Evolutionary conservation across 768 basidiomycete species (phyloP).

Genomic region (Pleurotus ostreatus): DNA sequence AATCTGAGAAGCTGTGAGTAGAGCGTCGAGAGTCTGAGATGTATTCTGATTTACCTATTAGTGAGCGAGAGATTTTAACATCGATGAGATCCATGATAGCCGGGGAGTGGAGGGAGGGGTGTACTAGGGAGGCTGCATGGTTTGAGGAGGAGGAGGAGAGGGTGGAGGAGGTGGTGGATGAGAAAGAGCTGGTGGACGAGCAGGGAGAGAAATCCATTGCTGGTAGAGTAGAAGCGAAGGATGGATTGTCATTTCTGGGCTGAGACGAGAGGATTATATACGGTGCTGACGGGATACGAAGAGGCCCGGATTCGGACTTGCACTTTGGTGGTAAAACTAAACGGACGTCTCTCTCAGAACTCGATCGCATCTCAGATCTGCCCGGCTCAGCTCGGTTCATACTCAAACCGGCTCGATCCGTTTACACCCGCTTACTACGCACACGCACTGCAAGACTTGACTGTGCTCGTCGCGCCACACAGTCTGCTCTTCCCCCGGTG

Average conservation of each 20-base stretch:
- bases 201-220: slow-evolving; percentile 13
- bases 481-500: no score
- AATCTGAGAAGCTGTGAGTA: slow-evolving; percentile 40
- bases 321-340: slow-evolving; percentile 4
- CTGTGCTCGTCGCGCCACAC: no score
- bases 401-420: not conserved
- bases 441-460: not conserved
- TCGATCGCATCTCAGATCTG: slow-evolving; percentile 6
- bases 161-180: slow-evolving; percentile 22
- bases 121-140: slow-evolving; percentile 52
- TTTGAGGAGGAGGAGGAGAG: slow-evolving; percentile 27
- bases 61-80: slow-evolving; percentile 52
- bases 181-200: slow-evolving; percentile 18
- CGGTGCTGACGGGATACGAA: slow-evolving; percentile 5
- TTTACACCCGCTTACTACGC: not conserved
- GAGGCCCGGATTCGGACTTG: slow-evolving; percentile 6
- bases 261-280: slow-evolving; percentile 10
- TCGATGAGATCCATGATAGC: slow-evolving; percentile 68
- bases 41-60: slow-evolving; percentile 53
- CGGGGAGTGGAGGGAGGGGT: slow-evolving; percentile 58
- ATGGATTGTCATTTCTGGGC: slow-evolving; percentile 5
- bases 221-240: slow-evolving; percentile 6
- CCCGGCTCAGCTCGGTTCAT: not conserved
- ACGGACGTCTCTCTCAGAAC: slow-evolving; percentile 7
- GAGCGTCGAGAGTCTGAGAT: not conserved